A percentile compares a stretch with the other conserved stretches of the same genome.
phyloP scores from a whole-genome alignment of 2,329 filamentous ascomycete genomes.

The Microsporum ferrugineum region DNA sequence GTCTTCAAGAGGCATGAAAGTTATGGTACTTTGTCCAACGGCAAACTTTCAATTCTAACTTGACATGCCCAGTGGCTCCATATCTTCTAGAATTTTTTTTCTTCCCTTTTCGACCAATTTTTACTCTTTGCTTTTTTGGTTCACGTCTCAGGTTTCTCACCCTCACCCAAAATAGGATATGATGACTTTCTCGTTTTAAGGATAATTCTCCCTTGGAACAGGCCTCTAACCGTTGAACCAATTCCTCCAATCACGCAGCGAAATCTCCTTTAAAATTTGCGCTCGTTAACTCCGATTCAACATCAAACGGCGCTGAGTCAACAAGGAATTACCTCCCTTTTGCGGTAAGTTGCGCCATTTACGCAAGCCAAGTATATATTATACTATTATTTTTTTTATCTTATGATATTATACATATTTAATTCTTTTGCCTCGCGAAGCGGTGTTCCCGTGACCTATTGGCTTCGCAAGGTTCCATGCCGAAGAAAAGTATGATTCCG shows the following conservation, averaged over 20 bases:
- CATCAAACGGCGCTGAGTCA: neutral
- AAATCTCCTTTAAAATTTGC: neutral
- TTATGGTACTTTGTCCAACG: neutral
- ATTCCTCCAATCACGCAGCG: neutral
- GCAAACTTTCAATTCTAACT: neutral
- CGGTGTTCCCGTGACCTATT: neutral
- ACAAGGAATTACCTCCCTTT: neutral
- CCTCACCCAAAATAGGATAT: neutral
- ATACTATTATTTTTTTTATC: neutral
- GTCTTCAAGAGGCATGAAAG: neutral
- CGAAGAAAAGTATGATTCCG: too few species aligned
- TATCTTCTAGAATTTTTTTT: slow-evolving; percentile 8
- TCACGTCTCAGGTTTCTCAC: neutral
- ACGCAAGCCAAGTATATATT: neutral
- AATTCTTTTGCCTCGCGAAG: neutral
- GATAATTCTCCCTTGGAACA: neutral
- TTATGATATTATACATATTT: neutral
- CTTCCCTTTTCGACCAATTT: neutral
- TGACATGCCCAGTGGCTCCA: slow-evolving; percentile 3
- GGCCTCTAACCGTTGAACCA: neutral
- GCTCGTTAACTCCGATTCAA: neutral
- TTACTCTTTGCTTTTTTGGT: neutral
- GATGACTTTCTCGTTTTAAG: neutral
- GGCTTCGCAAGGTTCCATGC: neutral
- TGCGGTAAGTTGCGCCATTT: slow-evolving; percentile 1